Evolutionary conservation across 1,284 basidiomycete genomes (phyloP), one percentile per base, ranked within the genome.

Genomic region (Kalmanozyma brasiliensis): DNA sequence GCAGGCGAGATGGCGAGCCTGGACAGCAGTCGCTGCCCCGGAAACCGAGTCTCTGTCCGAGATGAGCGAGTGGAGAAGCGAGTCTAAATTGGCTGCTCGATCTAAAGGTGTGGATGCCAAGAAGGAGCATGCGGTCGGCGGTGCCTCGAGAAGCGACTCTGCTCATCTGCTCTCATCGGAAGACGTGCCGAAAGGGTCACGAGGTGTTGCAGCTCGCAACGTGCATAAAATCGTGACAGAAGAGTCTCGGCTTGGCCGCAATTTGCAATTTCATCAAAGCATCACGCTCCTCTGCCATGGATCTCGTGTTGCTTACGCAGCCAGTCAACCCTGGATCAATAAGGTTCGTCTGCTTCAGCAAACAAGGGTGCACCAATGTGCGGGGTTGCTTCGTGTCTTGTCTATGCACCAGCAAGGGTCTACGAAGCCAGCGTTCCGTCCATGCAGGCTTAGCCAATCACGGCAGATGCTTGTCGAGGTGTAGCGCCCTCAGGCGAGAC

Each of bases 371-470:
- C 26, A 29, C 7, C 6, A 29, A 11, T 29, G 26, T 29, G 26
- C 26, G 26, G 26, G 26, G 26, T 7, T 29, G n/a, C n/a, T n/a
- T n/a, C n/a, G n/a, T n/a, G n/a, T n/a, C n/a, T n/a, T n/a, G n/a
- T n/a, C n/a, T n/a, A n/a, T n/a, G n/a, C n/a, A n/a, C n/a, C n/a
- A n/a, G n/a, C n/a, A 45, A 45, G 20, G 43, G 24, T 22, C 16
- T n/a, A 10, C 7, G 30, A n/a, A n/a, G n/a, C n/a, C n/a, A n/a
- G n/a, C n/a, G n/a, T n/a, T n/a, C n/a, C n/a, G n/a, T n/a, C n/a
- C n/a, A 5, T 45, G 43, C 43, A 45, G 9, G 43, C 43, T 45
- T 45, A 45, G 43, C 4, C 43, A 45, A 45, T 22, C 43, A 30
- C 11, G n/a, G 23, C 14, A 6, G 7, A 6, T n/a, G n/a, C 35